phyloP scores from a whole-genome alignment of 805 yeast species.

The Jamesozyma jinghongensis region DNA sequence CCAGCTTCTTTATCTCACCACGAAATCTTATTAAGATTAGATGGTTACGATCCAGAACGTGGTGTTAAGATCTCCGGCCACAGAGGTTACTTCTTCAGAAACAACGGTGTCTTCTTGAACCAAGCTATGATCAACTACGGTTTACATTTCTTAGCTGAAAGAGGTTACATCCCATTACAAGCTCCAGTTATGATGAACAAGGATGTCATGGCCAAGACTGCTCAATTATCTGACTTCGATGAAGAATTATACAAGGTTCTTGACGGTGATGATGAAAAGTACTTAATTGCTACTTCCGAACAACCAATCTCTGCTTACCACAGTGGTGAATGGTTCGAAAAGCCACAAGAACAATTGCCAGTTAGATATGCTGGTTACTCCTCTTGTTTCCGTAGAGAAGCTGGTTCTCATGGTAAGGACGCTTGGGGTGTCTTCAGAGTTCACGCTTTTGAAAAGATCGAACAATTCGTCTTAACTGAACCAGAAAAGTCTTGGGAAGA shows the following conservation, averaged over 20 bases:
- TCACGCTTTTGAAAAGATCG: constrained; percentile 96
- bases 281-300: constrained; percentile 95
- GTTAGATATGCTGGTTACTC: constrained; percentile 96
- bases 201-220: constrained; percentile 98
- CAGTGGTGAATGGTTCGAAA: constrained; percentile 96
- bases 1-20: constrained; percentile 85
- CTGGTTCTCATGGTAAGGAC: constrained; percentile 98
- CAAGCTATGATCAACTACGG: constrained; percentile 98
- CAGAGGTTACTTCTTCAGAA: constrained; percentile 94
- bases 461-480: constrained; percentile 91
- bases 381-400: constrained; percentile 98
- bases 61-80: constrained; percentile 97
- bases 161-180: constrained; percentile 83
- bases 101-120: constrained; percentile 92
- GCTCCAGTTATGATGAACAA: constrained; percentile 99
- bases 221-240: constrained; percentile 95
- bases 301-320: constrained; percentile 98
- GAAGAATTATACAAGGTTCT: constrained; percentile 95
- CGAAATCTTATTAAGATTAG: constrained; percentile 85
- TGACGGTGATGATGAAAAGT: constrained; percentile 97
- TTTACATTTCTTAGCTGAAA: constrained; percentile 65
- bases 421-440: constrained; percentile 99
- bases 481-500: constrained; percentile 98
- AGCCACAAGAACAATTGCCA: constrained; percentile 94
- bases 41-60: constrained; percentile 98